These are phyloP conservation scores for Pyrenula massariospora DNA, from an alignment of 495 filamentous ascomycete genomes.

Conservation along the genomic window DNA sequence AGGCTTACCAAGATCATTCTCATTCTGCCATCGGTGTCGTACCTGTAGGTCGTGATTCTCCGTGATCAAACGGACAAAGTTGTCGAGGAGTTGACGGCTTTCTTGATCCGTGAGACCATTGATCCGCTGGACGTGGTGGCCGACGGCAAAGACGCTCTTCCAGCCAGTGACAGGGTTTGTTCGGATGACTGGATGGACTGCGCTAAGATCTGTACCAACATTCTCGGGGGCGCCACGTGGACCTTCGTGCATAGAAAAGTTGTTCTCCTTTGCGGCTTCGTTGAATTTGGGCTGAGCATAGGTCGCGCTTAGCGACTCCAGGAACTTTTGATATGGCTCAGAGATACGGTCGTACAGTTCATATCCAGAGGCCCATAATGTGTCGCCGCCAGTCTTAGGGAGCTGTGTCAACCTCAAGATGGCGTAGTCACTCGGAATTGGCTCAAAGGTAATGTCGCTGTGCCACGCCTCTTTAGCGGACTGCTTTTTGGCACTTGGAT, in stretches of 20 bases:
- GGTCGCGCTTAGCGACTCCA: conserved; percentile 57
- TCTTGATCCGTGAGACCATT: conserved; percentile 58
- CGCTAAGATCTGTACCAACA: conserved; percentile 45
- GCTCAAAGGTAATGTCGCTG: conserved; percentile 64
- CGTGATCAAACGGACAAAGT: conserved; percentile 50
- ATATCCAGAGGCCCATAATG: conserved; percentile 66
- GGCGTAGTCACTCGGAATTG: conserved; percentile 57
- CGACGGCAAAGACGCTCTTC: conserved; percentile 61
- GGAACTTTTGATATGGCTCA: conserved; percentile 48
- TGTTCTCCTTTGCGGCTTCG: conserved; percentile 38
- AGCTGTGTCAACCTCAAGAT: conserved; percentile 49
- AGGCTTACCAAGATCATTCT: conserved; percentile 39
- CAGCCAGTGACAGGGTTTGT: conserved; percentile 82
- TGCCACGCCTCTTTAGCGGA: conserved; percentile 39
- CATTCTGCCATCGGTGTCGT: conserved; percentile 48
- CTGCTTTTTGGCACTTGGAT: conserved; percentile 16
- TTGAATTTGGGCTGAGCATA: conserved; percentile 52
- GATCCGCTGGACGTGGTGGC: conserved; percentile 46
- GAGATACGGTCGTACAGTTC: conserved; percentile 71
- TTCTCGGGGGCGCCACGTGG: conserved; percentile 59
- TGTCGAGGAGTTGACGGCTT: conserved; percentile 46
- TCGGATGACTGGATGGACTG: conserved; percentile 60
- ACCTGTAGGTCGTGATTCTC: conserved; percentile 79
- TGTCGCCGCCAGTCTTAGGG: conserved; percentile 61
- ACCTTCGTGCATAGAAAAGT: conserved; percentile 42